Percentiles rank a stretch among this genome's conserved stretches.
phyloP scores from a whole-genome alignment of 2,329 filamentous ascomycete species.

The Exophiala bonariae region DNA sequence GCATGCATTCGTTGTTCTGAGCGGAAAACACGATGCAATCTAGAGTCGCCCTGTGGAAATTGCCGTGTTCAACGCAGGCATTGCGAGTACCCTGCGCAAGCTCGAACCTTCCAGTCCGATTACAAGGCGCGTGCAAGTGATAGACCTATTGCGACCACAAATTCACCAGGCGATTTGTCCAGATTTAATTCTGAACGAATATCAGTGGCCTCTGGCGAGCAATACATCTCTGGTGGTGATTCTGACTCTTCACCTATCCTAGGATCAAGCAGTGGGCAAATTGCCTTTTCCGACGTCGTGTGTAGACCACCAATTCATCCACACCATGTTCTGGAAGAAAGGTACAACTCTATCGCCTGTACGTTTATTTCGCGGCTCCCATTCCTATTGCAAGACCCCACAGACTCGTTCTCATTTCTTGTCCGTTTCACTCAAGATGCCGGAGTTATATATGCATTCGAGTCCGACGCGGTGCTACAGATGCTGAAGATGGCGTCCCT shows the following conservation, averaged over 20 bases:
- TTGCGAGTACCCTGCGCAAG: neutral
- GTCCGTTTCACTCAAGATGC: neutral
- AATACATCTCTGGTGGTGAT: too few relatives aligned
- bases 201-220: neutral
- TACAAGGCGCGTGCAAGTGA: neutral
- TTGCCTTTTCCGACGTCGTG: neutral
- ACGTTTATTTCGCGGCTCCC: neutral
- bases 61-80: neutral
- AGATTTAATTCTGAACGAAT: too few relatives aligned
- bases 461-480: neutral
- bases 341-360: neutral
- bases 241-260: neutral
- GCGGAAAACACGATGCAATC: neutral
- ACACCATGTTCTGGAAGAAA: neutral
- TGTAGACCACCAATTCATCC: neutral
- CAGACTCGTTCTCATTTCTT: neutral
- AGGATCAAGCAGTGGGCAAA: too few relatives aligned
- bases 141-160: neutral
- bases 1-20: neutral
- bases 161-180: neutral
- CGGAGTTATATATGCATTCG: neutral
- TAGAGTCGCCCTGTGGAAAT: neutral
- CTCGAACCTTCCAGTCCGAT: neutral
- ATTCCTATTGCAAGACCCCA: neutral
- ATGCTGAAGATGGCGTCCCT: too few relatives aligned